Percentiles rank a stretch among this genome's conserved stretches.
Evolutionary conservation across 2,329 filamentous ascomycete species (phyloP).

Genomic region (Aspergillus calidoustus): DNA sequence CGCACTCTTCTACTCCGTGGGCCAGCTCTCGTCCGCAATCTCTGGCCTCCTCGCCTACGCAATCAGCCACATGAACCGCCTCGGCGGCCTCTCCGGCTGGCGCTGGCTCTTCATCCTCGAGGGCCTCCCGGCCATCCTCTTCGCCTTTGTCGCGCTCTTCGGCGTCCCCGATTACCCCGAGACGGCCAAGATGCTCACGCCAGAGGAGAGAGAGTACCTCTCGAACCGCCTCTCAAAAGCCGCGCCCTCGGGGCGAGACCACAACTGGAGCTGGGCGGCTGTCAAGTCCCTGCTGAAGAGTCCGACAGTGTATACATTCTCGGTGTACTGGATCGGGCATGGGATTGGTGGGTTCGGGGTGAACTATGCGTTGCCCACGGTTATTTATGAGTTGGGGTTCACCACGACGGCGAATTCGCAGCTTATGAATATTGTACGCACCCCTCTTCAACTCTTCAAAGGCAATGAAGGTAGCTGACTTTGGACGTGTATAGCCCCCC

Average conservation of each 20-base stretch:
- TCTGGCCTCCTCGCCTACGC: constrained; percentile 43
- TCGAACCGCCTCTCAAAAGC: constrained; percentile 32
- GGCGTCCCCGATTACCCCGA: constrained; percentile 41
- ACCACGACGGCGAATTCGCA: constrained; percentile 48
- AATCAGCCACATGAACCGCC: constrained; percentile 44
- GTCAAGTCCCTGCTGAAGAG: constrained; percentile 38
- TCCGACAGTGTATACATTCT: constrained; percentile 46
- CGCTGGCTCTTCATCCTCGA: constrained; percentile 47
- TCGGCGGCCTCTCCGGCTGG: constrained; percentile 41
- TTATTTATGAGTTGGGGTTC: constrained; percentile 51
- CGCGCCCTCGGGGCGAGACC: constrained; percentile 37
- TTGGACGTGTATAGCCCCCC: constrained; percentile 40
- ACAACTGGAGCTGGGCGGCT: constrained; percentile 38
- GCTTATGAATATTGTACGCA: constrained; percentile 49
- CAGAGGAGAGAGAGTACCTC: constrained; percentile 32
- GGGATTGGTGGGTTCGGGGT: constrained; percentile 51
- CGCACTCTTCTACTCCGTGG: constrained; percentile 45
- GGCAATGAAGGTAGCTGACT: too few species aligned
- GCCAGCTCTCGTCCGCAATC: constrained; percentile 39
- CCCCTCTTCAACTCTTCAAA: not conserved
- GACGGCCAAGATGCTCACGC: constrained; percentile 34
- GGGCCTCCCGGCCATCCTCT: constrained; percentile 39
- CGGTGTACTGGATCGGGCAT: constrained; percentile 47
- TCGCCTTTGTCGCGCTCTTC: constrained; percentile 35
- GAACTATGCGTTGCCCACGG: constrained; percentile 47